Evolutionary conservation across 805 yeast species (phyloP).

Genomic region (Saccharomyces cerevisiae): DNA sequence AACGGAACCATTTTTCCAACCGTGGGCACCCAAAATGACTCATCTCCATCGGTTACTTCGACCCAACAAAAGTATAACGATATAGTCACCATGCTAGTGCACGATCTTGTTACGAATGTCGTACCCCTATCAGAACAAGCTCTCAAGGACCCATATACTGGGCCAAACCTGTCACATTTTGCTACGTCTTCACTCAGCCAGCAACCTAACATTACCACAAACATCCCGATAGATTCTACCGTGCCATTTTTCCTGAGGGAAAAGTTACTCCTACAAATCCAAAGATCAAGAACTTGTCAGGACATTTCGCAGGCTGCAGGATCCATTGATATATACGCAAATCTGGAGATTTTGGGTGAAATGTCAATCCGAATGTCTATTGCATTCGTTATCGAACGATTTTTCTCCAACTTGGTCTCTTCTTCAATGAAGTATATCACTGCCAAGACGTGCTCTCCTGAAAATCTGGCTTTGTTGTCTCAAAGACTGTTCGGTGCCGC

Average conservation of each 20-base stretch:
- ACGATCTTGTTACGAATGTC: constrained; percentile 19
- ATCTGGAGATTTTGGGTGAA: constrained; percentile 51
- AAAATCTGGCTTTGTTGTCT: constrained; percentile 29
- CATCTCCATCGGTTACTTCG: constrained; percentile 2
- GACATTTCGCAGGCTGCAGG: constrained; percentile 32
- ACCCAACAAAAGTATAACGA: constrained; percentile 21
- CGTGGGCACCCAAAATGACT: neutral
- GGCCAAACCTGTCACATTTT: constrained; percentile 22
- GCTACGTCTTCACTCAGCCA: constrained; percentile 24
- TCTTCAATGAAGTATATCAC: constrained; percentile 48
- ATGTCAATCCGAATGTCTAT: constrained; percentile 47
- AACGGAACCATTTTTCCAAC: neutral
- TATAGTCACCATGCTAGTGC: constrained; percentile 18
- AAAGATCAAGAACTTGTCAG: constrained; percentile 55
- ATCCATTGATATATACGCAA: constrained; percentile 30
- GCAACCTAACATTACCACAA: constrained; percentile 9
- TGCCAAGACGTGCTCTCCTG: constrained; percentile 36
- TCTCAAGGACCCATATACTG: constrained; percentile 10
- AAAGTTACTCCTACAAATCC: constrained; percentile 41
- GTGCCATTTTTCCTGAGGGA: constrained; percentile 24
- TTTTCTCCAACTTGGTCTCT: constrained; percentile 45
- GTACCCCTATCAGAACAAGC: constrained; percentile 20
- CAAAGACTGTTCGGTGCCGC: constrained; percentile 20
- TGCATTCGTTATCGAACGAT: constrained; percentile 55
- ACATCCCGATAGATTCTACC: neutral